phyloP scores from a whole-genome alignment of 306 rosid species.

The Luffa acutangula region DNA sequence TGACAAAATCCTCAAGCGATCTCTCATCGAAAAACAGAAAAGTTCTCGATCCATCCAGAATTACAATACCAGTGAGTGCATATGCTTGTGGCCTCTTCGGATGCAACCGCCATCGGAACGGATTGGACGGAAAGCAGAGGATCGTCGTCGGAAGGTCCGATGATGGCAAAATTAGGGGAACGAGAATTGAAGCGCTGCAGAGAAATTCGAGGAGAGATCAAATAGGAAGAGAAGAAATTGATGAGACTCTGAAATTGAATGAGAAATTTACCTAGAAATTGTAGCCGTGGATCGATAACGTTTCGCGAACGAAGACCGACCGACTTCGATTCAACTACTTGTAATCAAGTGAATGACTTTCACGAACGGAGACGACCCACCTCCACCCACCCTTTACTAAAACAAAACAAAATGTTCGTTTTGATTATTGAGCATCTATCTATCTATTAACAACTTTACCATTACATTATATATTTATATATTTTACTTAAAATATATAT shows the following conservation, averaged over 20 bases:
- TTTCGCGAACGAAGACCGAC: not conserved
- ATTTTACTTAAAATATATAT: too few relatives aligned
- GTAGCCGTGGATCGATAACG: not conserved
- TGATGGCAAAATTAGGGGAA: slow-evolving; percentile 9
- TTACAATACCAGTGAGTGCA: slow-evolving; percentile 77
- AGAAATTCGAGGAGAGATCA: not conserved
- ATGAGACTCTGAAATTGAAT: not conserved
- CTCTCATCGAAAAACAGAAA: not conserved
- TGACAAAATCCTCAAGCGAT: not conserved
- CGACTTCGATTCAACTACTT: not conserved
- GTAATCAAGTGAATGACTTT: not conserved
- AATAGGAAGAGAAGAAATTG: not conserved
- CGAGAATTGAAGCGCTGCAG: not conserved
- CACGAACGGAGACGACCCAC: not conserved
- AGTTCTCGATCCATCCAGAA: not conserved
- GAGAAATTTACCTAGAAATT: not conserved
- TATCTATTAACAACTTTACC: too few relatives aligned
- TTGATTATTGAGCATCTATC: not conserved
- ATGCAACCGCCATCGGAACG: slow-evolving; percentile 48
- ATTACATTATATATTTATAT: too few relatives aligned
- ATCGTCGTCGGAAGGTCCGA: slow-evolving; percentile 5
- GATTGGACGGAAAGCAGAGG: not conserved
- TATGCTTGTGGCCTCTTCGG: slow-evolving; percentile 38
- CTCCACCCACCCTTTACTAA: not conserved
- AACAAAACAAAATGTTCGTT: not conserved